Percentiles rank a stretch among this genome's conserved stretches.
phyloP scores from a whole-genome alignment of 2,329 filamentous ascomycete genomes.

The Fusarium stilboides region DNA sequence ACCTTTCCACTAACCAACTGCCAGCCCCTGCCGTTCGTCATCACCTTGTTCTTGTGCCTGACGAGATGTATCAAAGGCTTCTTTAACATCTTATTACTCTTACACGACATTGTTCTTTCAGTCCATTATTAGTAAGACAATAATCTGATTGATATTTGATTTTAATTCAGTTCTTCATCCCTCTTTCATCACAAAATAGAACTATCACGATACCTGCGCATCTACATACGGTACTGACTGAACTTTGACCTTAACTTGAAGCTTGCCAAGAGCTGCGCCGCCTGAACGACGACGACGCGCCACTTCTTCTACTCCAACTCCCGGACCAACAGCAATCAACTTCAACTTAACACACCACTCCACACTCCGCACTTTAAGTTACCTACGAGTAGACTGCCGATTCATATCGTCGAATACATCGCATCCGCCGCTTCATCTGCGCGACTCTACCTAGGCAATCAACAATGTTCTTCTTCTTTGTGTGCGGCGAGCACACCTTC shows the following conservation, averaged over 20 bases:
- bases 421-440: neutral
- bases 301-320: slow-evolving; percentile 18
- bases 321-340: slow-evolving; percentile 2
- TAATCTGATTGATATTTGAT: too few species aligned
- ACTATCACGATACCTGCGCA: neutral
- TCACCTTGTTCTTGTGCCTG: slow-evolving; percentile 32
- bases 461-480: slow-evolving; percentile 73
- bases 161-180: too few species aligned
- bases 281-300: slow-evolving; percentile 39
- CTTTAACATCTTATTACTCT: neutral
- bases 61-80: neutral
- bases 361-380: neutral
- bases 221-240: neutral
- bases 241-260: slow-evolving; percentile 22
- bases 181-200: neutral
- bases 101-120: too few species aligned
- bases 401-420: slow-evolving; percentile 3
- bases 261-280: slow-evolving; percentile 44
- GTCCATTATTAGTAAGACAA: too few species aligned
- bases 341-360: slow-evolving; percentile 15
- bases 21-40: slow-evolving; percentile 35
- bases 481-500: slow-evolving; percentile 74
- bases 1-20: slow-evolving; percentile 29
- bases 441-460: neutral
- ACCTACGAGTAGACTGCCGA: neutral